A percentile compares a stretch with the other conserved stretches of the same genome.
phyloP scores from a whole-genome alignment of 176 grass and related monocot species.

The Rhipidocladum racemiflorum region DNA sequence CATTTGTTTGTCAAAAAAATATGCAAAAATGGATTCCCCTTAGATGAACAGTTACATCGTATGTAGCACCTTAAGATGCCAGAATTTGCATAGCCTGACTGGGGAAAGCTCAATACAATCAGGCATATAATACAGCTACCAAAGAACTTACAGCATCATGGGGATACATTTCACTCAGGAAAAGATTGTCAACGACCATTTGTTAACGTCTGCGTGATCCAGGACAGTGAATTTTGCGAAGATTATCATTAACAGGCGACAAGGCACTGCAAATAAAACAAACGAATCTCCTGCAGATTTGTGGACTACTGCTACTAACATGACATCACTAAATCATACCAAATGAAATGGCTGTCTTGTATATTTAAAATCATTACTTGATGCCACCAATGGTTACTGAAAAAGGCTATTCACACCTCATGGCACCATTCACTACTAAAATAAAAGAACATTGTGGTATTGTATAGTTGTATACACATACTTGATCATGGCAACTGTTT shows the following conservation, averaged over 20 bases:
- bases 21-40: not conserved
- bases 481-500: constrained; percentile 1
- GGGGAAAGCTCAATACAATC: constrained; percentile 13
- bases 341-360: not conserved
- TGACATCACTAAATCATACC: not conserved
- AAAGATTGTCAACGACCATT: not conserved
- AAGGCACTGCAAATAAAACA: constrained; percentile 3
- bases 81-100: constrained; percentile 1
- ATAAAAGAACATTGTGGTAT: not conserved
- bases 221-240: not conserved
- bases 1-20: constrained; percentile 5
- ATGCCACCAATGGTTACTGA: not conserved
- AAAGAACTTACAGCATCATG: constrained; percentile 1
- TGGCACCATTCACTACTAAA: not conserved
- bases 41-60: constrained; percentile 12
- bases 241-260: not conserved
- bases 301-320: not conserved
- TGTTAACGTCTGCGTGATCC: not conserved
- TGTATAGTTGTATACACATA: not conserved
- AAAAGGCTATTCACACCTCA: not conserved
- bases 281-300: not conserved
- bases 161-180: not conserved
- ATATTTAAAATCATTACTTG: constrained; percentile 5
- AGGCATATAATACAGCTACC: not conserved
- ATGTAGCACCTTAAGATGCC: not conserved